Evolutionary conservation across 2,329 filamentous ascomycete genomes (phyloP), one percentile per base, ranked within the genome.

Genomic region (Penicillium occitanis): DNA sequence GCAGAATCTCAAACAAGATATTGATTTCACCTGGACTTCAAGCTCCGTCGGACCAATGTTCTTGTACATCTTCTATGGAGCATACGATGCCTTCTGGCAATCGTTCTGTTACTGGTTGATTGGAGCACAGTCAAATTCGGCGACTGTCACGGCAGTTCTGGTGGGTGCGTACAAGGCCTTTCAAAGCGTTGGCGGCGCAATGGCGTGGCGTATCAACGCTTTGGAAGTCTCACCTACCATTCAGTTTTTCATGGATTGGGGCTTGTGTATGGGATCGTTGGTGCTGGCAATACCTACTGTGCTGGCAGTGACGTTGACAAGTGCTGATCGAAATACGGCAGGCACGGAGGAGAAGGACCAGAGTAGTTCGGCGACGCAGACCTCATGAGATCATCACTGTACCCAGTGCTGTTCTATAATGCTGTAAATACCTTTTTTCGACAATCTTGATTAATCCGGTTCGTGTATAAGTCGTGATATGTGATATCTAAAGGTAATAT

Each of bases 11-110:
- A 80, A 80, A 67, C 79, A 83, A 63, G 78, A 81, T 58, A 74
- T 85, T 65, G 83, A 85, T 71, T 85, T 81, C 68, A 81, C 76
- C 7, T 71, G 80, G 44, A 83, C 81, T 40, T 68, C 75, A 40
- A 79, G 82, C 51, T 88, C 85, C 61, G 81, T 83, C 8, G 88
- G 87, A 0, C 88, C 88, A 10, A 88, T 90, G 71, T 86, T 90
- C 71, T 79, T 91, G 13, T 90, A 90, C 79, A 87, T 90, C 73
- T 90, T 89, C 77, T 91, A 90, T 73, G 88, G 89, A 40, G 83
- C 86, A 68, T 89, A 87, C 72, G 89, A 91, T 73, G 87, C 88
- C 0, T 81, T 87, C n/a, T 90, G 87, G 87, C 88, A 90, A 74
- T 86, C 85, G 2, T 84, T 80, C 68, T 85, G 87, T 61, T 89